Evolutionary conservation across 345 rosid species (phyloP).

Genomic region (Eucalyptus paniculata): DNA sequence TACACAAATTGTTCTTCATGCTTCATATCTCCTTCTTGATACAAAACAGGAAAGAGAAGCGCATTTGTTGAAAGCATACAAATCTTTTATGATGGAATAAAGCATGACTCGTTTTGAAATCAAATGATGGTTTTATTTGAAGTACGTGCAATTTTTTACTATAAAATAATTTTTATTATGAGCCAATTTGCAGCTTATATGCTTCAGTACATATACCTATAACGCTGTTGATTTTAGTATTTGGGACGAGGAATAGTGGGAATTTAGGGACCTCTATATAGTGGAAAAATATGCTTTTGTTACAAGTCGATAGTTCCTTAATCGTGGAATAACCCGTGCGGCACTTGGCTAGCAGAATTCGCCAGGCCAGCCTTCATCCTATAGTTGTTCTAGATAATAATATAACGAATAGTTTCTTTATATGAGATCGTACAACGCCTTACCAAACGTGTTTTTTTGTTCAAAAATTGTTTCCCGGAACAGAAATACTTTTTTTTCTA

Average conservation of each 20-base stretch:
- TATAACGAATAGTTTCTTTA: too few relatives aligned
- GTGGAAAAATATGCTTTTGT: conserved; percentile 46
- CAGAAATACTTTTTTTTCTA: too few relatives aligned
- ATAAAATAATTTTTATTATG: background rate
- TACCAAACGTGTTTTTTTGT: too few relatives aligned
- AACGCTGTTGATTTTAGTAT: conserved; percentile 4
- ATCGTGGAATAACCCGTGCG: fast-evolving
- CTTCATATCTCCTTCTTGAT: conserved; percentile 34
- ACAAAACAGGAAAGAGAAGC: background rate
- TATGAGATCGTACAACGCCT: too few relatives aligned
- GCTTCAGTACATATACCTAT: background rate
- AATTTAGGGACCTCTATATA: conserved; percentile 44
- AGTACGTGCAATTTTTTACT: background rate
- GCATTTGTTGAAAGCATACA: conserved; percentile 54
- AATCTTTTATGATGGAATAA: conserved; percentile 17
- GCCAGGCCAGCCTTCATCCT: background rate
- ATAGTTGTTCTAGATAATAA: too few relatives aligned
- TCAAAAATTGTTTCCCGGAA: too few relatives aligned
- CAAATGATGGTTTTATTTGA: conserved; percentile 1
- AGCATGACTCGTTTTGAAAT: conserved; percentile 19
- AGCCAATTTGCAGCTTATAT: background rate
- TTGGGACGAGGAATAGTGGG: conserved; percentile 24
- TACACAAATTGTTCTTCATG: conserved; percentile 30
- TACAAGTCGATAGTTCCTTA: background rate
- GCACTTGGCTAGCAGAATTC: too few relatives aligned